A percentile compares a stretch with the other conserved stretches of the same genome.
phyloP scores from a whole-genome alignment of 2,329 filamentous ascomycete genomes.

The Monilinia polystroma region DNA sequence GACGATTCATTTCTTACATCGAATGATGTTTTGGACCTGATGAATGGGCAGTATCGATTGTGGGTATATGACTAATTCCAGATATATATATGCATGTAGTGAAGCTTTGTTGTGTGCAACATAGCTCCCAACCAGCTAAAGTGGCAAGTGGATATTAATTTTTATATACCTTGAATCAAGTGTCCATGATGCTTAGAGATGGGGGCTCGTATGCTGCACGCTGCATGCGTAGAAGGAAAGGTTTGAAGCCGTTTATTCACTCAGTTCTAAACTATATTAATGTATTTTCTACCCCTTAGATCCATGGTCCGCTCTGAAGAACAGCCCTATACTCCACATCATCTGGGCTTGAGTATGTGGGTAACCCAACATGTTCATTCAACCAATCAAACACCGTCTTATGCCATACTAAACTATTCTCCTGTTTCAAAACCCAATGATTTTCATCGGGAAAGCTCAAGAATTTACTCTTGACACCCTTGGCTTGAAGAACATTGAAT shows the following conservation, averaged over 20 bases:
- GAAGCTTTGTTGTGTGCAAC: too few species aligned
- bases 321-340: conserved; percentile 16
- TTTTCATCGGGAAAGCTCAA: conserved; percentile 67
- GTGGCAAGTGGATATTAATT: background rate
- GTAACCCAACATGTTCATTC: conserved; percentile 41
- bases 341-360: conserved; percentile 17
- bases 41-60: too few species aligned
- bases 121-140: too few species aligned
- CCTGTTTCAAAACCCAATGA: conserved; percentile 78
- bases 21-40: too few species aligned
- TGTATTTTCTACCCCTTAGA: background rate
- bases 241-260: background rate
- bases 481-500: conserved; percentile 55
- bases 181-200: too few species aligned
- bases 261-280: background rate
- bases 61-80: too few species aligned
- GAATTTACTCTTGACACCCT: conserved; percentile 59
- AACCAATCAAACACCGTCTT: conserved; percentile 78
- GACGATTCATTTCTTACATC: too few species aligned
- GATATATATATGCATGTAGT: too few species aligned
- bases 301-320: conserved; percentile 20
- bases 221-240: background rate
- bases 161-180: background rate
- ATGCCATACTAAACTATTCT: conserved; percentile 87
- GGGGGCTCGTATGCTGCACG: background rate